Evolutionary conservation across 2,329 filamentous ascomycete species (phyloP).

Genomic region (Verticillium albo-atrum): DNA sequence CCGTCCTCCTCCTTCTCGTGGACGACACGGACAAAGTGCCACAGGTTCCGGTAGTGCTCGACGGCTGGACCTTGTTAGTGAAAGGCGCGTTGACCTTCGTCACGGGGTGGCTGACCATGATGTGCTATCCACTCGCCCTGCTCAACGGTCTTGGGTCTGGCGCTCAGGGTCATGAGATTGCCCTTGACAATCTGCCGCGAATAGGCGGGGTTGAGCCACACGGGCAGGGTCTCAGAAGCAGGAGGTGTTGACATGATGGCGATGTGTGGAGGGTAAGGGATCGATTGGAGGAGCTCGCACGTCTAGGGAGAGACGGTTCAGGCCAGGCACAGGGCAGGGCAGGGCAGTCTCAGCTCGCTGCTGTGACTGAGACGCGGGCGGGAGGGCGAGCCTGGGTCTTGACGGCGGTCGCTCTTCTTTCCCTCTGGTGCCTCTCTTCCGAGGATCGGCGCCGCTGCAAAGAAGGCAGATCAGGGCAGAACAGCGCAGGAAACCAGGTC

Average conservation of each 20-base stretch:
- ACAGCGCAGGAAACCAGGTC: neutral
- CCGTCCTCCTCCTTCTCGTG: constrained; percentile 70
- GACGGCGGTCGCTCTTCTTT: neutral
- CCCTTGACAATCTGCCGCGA: constrained; percentile 80
- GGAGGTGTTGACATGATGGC: neutral
- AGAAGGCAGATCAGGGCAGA: neutral
- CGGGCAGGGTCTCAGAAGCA: constrained; percentile 36
- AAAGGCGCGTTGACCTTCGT: neutral
- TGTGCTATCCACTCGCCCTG: constrained; percentile 85
- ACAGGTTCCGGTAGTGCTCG: constrained; percentile 76
- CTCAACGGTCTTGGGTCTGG: constrained; percentile 78
- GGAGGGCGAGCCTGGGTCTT: neutral
- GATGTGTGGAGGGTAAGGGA: neutral
- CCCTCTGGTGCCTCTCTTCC: too few relatives aligned
- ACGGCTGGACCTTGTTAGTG: constrained; percentile 51
- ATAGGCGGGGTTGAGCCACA: constrained; percentile 63
- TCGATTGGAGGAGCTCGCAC: neutral
- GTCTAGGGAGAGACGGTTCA: neutral
- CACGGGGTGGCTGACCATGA: constrained; percentile 56
- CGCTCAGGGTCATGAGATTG: constrained; percentile 85
- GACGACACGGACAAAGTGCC: constrained; percentile 75
- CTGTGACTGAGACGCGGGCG: neutral
- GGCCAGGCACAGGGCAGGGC: neutral
- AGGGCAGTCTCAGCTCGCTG: neutral
- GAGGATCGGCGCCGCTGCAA: neutral